Evolutionary conservation across 2,329 filamentous ascomycete genomes (phyloP), one percentile per base, ranked within the genome.

Genomic region (Diaporthe sp.): DNA sequence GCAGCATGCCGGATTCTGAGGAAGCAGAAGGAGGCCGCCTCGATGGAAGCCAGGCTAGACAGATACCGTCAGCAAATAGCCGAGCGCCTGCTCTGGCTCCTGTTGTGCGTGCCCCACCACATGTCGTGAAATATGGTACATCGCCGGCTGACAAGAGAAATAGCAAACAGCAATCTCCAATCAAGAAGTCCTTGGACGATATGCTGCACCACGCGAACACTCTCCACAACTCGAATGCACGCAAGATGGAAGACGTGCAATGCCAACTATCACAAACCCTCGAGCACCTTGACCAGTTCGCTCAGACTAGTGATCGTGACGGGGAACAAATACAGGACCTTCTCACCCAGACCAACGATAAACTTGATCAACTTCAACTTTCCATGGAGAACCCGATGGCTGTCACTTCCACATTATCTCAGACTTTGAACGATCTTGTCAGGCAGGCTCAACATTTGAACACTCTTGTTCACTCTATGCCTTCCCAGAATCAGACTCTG

Each of bases 1-100:
- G 53, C 53, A 59, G 28, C 68, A 46, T 71, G 68, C 28, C 68
- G 55, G 19, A 59, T 59, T 19, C 6, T 71, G 19, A 59, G 68
- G 22, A 59, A 59, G 6, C 68, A 71, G 53, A 71, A 59, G 19
- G 68, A 71, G 39, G 55, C 22, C n/a, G 53, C 68, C 9, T 49
- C 51, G 0, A 59, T 59, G 42, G 68, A 71, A 10, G 42, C 19
- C 28, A 51, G 28, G 25, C 25, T 59, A 2, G 53, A 71, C 8
- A 49, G 28, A 37, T 59, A 71, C 44, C 68, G 68, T 28, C 68
- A 71, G 37, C 68, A 71, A 2, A 71, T 71, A 59, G 22, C 55
- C 25, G 28, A 59, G 7, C 68, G 68, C 25, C 19, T 71, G 6
- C 42, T 71, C 12, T 71, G 53, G 68, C 68, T 71, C 6, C 25